These are phyloP conservation scores for Botryosphaeria dothidea DNA, from an alignment of 2,329 filamentous ascomycete genomes.

Conservation along the genomic window DNA sequence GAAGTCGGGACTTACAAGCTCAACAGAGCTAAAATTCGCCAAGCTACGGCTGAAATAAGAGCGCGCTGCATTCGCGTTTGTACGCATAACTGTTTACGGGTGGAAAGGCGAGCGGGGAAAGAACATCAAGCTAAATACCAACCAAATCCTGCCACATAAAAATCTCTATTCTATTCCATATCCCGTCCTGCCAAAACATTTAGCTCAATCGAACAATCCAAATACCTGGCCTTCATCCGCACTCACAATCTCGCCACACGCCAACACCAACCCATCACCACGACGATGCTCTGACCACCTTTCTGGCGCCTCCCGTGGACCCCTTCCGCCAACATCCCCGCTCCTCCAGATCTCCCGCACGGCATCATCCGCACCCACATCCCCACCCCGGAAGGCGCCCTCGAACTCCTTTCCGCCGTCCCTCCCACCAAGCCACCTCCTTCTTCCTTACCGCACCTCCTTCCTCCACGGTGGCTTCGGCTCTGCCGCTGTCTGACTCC, in stretches of 20 bases:
- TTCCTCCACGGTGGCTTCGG: conserved; percentile 60
- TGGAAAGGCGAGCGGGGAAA: neutral
- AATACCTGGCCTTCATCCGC: neutral
- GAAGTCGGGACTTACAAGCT: neutral
- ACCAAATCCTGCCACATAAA: neutral
- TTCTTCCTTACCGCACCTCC: conserved; percentile 40
- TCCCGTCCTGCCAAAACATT: neutral
- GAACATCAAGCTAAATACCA: neutral
- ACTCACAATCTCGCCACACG: neutral
- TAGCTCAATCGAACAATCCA: too few relatives aligned
- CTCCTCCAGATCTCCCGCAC: conserved; percentile 37
- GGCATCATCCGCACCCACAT: conserved; percentile 49
- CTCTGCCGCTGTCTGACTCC: conserved; percentile 54
- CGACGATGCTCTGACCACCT: conserved; percentile 30
- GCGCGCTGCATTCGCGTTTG: neutral
- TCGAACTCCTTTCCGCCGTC: conserved; percentile 54
- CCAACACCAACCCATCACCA: neutral
- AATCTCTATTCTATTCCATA: neutral
- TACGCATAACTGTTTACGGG: neutral
- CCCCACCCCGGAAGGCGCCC: conserved; percentile 44
- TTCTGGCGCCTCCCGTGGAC: conserved; percentile 32
- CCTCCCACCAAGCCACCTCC: neutral
- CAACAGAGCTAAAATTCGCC: neutral
- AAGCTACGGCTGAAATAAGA: conserved; percentile 6
- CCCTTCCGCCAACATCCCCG: conserved; percentile 27